Base-by-base conservation (phyloP, 1,284 basidiomycete species). In the Termitomyces sp. region DNA sequence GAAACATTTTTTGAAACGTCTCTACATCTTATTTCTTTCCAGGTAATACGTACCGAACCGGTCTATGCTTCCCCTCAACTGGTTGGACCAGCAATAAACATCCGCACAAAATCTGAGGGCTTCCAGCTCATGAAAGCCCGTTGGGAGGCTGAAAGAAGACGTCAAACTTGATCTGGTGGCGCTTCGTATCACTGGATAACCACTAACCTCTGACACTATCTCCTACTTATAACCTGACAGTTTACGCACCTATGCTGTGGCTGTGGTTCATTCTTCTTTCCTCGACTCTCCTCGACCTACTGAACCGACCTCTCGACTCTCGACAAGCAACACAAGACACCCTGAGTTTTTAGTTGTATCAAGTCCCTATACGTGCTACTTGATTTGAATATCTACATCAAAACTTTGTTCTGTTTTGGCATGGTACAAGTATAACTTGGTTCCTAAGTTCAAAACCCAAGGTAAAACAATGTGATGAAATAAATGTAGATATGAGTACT, bases 31-130 rank as follows among this genome's bases (percentile, higher is more conserved):
- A 7, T 38, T 17, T n/a, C 26, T 45, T 52, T 33, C n/a, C 54
- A 90, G 88, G 88, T 90, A 49, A 90, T 90, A 56, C 86, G 88
- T 52, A 90, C 81, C 52, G 88, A 90, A 56, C 73, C 75, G 10
- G 58, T 78, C 17, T 61, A 86, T 15, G 76, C 82, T 12, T 76
- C 83, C 39, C 77, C 80, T 15, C 84, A 83, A 58, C 65, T 84
- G 24, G 67, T 79, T 17, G 67, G 78, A 13, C 74, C 81, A 17
- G 67, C 69, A 2, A 67, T 78, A 38, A 67, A 78, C 34, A 69
- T 88, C 41, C 80, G 80, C 31, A 81, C 86, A 46, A 80, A 79
- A 65, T 70, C 77, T 46, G 84, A 88, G 62, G 88, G 87, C n/a
- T 73, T 81, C 48, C 73, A 78, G 54, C 70, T 86, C 42, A 83